Conservation (phyloP, 164 flowering plant genomes). For the Chimonanthus praecox region DNA sequence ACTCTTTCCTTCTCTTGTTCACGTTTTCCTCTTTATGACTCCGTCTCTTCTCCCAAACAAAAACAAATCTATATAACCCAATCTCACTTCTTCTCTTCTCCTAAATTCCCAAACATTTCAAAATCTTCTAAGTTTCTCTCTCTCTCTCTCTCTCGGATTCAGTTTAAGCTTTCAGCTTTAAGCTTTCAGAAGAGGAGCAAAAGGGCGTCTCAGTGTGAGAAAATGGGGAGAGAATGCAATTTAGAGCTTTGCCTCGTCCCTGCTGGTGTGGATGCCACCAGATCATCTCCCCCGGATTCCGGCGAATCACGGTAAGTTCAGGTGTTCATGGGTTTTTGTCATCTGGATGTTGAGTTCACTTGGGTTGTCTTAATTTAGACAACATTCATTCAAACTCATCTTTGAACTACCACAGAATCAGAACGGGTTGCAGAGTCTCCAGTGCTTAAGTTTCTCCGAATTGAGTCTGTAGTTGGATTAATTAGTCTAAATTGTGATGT, state of each 20-base stretch:
- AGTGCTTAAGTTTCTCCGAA: too few species aligned
- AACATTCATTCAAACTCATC: too few species aligned
- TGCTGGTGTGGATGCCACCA: not conserved
- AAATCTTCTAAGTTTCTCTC: not conserved
- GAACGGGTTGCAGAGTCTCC: too few species aligned
- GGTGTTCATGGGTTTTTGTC: not conserved
- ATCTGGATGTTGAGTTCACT: not conserved
- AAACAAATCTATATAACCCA: not conserved
- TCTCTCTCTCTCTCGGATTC: not conserved
- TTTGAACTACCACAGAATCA: too few species aligned
- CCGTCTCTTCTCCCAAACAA: too few species aligned
- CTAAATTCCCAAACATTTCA: not conserved
- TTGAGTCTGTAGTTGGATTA: too few species aligned
- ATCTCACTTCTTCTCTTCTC: not conserved
- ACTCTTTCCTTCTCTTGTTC: too few species aligned
- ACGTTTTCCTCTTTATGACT: too few species aligned
- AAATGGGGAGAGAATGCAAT: not conserved
- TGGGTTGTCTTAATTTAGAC: too few species aligned
- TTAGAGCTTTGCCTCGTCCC: slow-evolving; percentile 5
- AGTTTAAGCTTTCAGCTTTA: not conserved
- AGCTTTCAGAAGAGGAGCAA: too few species aligned
- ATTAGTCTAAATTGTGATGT: too few species aligned
- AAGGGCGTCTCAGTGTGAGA: too few species aligned
- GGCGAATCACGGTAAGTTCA: not conserved
- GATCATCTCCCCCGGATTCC: not conserved